phyloP scores from a whole-genome alignment of 495 filamentous ascomycete genomes.

The Articulospora tetracladia region DNA sequence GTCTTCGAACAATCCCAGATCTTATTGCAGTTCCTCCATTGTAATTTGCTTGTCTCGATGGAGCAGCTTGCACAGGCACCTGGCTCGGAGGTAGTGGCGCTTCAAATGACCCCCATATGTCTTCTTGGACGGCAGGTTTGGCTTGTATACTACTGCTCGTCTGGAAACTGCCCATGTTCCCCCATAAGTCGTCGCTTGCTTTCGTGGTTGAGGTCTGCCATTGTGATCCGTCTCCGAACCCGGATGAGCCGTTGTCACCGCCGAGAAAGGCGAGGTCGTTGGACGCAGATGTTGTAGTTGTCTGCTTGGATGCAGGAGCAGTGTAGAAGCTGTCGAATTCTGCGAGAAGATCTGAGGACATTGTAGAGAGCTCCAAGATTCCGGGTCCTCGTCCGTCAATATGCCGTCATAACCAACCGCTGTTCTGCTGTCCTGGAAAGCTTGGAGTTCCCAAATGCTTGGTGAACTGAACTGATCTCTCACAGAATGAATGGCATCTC shows the following conservation, averaged over 20 bases:
- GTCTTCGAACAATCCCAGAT: conserved; percentile 8
- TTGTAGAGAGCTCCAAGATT: conserved; percentile 28
- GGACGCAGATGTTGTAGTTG: conserved; percentile 8
- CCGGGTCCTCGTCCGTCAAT: background rate
- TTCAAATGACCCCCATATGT: conserved; percentile 26
- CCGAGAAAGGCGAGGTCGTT: conserved; percentile 22
- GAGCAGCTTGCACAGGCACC: background rate
- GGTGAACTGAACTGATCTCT: no score
- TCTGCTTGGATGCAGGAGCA: conserved; percentile 9
- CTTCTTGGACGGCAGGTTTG: background rate
- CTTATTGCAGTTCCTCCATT: background rate
- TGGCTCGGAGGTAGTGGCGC: background rate
- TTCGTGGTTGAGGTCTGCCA: conserved; percentile 5
- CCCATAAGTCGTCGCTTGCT: conserved; percentile 21
- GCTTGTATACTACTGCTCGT: conserved; percentile 4
- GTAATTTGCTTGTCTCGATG: conserved; percentile 4
- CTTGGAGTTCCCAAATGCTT: no score
- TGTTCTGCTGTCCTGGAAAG: background rate
- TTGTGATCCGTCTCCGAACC: background rate
- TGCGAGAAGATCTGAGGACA: conserved; percentile 75
- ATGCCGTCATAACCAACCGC: background rate
- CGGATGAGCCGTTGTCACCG: background rate
- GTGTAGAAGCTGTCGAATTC: conserved; percentile 53
- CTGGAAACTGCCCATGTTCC: conserved; percentile 8
- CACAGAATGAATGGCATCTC: no score